These are phyloP conservation scores for Suillus lakei DNA, from an alignment of 768 basidiomycete species.

Conservation along the genomic window DNA sequence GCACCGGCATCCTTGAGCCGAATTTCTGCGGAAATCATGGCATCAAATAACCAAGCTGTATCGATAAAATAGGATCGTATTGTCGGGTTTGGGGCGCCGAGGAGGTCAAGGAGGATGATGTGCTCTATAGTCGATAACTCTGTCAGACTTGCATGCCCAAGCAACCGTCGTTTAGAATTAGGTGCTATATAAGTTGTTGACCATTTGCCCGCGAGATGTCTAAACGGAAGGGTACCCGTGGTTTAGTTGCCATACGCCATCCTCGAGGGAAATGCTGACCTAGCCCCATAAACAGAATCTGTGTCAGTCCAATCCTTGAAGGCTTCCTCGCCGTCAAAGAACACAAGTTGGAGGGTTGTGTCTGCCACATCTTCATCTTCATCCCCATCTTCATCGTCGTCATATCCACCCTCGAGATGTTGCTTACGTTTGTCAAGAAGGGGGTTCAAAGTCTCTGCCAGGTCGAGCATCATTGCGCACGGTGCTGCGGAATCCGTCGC, in stretches of 20 bases:
- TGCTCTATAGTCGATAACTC: slow-evolving; percentile 85
- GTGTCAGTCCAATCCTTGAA: slow-evolving; percentile 86
- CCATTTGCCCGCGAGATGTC: slow-evolving; percentile 92
- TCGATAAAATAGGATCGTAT: slow-evolving; percentile 84
- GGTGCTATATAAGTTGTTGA: slow-evolving; percentile 65
- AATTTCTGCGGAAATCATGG: slow-evolving; percentile 71
- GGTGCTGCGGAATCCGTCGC: slow-evolving; percentile 97
- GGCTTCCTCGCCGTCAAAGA: slow-evolving; percentile 98
- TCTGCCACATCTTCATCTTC: slow-evolving; percentile 67
- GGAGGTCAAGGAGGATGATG: slow-evolving; percentile 89
- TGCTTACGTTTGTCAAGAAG: slow-evolving; percentile 65
- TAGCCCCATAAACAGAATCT: slow-evolving; percentile 95
- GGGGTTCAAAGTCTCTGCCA: slow-evolving; percentile 82
- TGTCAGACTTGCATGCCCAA: slow-evolving; percentile 55
- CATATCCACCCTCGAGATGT: slow-evolving; percentile 56
- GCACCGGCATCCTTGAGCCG: slow-evolving; percentile 69
- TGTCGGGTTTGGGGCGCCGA: slow-evolving; percentile 76
- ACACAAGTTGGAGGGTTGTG: slow-evolving; percentile 89
- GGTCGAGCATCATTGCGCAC: slow-evolving; percentile 91
- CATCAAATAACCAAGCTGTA: slow-evolving; percentile 93
- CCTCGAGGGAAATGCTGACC: slow-evolving; percentile 48
- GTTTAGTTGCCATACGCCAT: slow-evolving; percentile 6
- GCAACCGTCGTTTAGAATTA: slow-evolving; percentile 60
- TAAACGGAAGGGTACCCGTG: slow-evolving; percentile 32
- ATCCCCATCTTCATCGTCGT: slow-evolving; percentile 62